These are phyloP conservation scores for Pisolithus thermaeus DNA, from an alignment of 1,284 basidiomycete species.

Conservation along the genomic window DNA sequence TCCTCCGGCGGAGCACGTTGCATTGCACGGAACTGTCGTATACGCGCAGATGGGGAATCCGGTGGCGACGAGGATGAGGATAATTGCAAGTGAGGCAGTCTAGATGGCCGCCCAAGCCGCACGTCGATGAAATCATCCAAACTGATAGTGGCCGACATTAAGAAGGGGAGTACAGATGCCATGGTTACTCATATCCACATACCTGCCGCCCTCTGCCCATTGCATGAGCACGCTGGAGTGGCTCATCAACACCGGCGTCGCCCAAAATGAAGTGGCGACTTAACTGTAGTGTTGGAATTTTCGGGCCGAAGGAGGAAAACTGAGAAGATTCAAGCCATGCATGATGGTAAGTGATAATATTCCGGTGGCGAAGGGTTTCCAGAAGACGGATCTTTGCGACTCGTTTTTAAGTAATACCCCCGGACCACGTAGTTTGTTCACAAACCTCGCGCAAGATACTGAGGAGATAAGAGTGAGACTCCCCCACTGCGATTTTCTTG, in stretches of 20 bases:
- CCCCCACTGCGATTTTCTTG: constrained; percentile 92
- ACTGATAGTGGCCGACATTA: constrained; percentile 24
- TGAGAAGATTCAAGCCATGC: constrained; percentile 86
- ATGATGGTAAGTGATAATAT: constrained; percentile 93
- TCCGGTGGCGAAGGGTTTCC: constrained; percentile 84
- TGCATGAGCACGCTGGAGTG: constrained; percentile 79
- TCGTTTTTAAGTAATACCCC: background rate
- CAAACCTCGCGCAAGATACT: constrained; percentile 74
- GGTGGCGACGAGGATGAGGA: constrained; percentile 22
- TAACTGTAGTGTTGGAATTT: constrained; percentile 77
- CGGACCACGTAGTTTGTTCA: background rate
- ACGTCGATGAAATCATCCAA: constrained; percentile 82
- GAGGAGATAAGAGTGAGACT: constrained; percentile 78
- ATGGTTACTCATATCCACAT: background rate
- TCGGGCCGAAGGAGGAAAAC: constrained; percentile 82
- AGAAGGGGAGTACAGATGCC: background rate
- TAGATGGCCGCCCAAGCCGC: constrained; percentile 53
- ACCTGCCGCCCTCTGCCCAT: constrained; percentile 84
- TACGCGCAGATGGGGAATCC: constrained; percentile 63
- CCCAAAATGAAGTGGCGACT: constrained; percentile 12
- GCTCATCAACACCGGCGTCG: constrained; percentile 6
- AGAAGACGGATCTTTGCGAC: constrained; percentile 63
- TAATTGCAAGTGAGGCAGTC: constrained; percentile 42
- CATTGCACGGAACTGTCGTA: constrained; percentile 67
- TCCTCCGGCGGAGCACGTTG: constrained; percentile 60